Percentiles rank a stretch among this genome's conserved stretches.
Evolutionary conservation across 257 asterid genomes (phyloP).

Genomic region (Asclepias syriaca): DNA sequence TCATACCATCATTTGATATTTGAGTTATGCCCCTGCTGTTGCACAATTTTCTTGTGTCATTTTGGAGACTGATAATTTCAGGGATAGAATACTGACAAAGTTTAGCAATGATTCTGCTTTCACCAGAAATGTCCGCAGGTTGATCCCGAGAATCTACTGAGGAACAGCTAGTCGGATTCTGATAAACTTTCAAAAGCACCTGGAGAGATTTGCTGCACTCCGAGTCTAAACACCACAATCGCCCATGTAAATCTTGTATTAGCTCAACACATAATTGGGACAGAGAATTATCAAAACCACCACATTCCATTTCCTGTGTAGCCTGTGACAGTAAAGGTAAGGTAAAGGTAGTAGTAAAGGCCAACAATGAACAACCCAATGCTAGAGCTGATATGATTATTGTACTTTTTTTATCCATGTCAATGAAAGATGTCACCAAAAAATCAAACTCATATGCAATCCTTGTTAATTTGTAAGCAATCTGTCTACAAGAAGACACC

Average conservation of each 20-base stretch:
- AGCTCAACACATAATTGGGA: conserved; percentile 37
- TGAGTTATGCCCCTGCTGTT: conserved; percentile 24
- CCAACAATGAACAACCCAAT: conserved; percentile 71
- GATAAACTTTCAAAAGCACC: conserved; percentile 42
- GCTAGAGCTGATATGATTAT: conserved; percentile 56
- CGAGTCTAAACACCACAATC: conserved; percentile 40
- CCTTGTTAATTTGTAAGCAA: conserved; percentile 45
- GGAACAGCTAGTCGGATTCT: conserved; percentile 24
- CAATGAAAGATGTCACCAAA: conserved; percentile 43
- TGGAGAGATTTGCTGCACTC: conserved; percentile 42
- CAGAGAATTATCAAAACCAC: conserved; percentile 22
- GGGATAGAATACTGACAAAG: conserved; percentile 50
- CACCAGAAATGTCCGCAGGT: conserved; percentile 29
- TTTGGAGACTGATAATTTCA: conserved; percentile 43
- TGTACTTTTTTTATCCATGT: conserved; percentile 54
- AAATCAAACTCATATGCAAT: conserved; percentile 67
- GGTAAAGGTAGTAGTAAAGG: conserved; percentile 63
- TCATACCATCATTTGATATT: conserved; percentile 29
- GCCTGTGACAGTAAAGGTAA: conserved; percentile 34
- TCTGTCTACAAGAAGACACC: conserved; percentile 29
- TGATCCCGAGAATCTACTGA: conserved; percentile 31
- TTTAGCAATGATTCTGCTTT: conserved; percentile 37
- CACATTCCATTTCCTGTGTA: conserved; percentile 24
- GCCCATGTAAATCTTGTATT: conserved; percentile 54
- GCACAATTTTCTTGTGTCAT: conserved; percentile 21